These are phyloP conservation scores for Monosporozyma aquatica DNA, from an alignment of 805 yeast genomes.

Conservation along the genomic window DNA sequence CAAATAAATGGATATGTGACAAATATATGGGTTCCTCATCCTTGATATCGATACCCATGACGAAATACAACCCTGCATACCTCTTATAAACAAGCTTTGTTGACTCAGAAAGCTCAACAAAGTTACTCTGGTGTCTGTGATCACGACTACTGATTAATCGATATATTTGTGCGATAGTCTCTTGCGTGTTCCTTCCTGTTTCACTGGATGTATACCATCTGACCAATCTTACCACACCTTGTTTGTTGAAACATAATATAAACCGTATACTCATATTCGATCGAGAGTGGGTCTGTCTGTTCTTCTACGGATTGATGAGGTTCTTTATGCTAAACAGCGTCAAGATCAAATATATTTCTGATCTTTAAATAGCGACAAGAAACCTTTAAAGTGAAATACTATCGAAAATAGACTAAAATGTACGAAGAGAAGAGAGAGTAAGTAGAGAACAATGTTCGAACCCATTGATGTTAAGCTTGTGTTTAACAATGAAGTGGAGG, in stretches of 20 bases:
- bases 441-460: too few species aligned
- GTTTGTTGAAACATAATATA: slow-evolving; percentile 77
- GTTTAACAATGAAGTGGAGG: slow-evolving; percentile 15
- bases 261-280: slow-evolving; percentile 64
- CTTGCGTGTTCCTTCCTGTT: slow-evolving; percentile 22
- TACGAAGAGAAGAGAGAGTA: too few species aligned
- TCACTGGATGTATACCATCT: slow-evolving; percentile 51
- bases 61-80: slow-evolving; percentile 86
- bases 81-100: slow-evolving; percentile 73
- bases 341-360: too few species aligned
- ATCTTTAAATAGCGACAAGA: too few species aligned
- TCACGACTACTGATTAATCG: slow-evolving; percentile 74
- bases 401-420: too few species aligned
- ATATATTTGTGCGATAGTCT: slow-evolving; percentile 45
- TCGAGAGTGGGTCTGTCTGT: too few species aligned
- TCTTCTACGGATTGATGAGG: too few species aligned
- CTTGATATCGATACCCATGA: slow-evolving; percentile 66
- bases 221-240: slow-evolving; percentile 82
- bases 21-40: slow-evolving; percentile 80
- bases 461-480: slow-evolving; percentile 5
- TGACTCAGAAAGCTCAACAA: slow-evolving; percentile 57
- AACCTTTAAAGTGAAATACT: too few species aligned
- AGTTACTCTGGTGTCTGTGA: slow-evolving; percentile 72
- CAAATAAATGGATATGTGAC: slow-evolving; percentile 79
- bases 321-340: too few species aligned